phyloP scores from a whole-genome alignment of 805 yeast species.

The Metahyphopichia silvanorum region DNA sequence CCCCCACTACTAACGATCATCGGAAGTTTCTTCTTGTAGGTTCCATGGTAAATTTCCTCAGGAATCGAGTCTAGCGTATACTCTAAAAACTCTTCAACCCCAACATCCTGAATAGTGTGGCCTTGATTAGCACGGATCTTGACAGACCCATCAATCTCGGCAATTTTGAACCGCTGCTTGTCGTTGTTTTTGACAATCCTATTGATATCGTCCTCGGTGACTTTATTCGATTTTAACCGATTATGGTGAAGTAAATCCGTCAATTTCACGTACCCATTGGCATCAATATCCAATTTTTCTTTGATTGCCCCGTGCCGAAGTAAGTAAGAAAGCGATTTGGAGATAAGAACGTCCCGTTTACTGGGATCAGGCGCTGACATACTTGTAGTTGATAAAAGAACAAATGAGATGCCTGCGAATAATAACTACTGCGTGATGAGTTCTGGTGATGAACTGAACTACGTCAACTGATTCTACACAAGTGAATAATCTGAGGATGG shows the following conservation, averaged over 20 bases:
- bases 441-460: too few relatives aligned
- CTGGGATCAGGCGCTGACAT: slow-evolving; percentile 8
- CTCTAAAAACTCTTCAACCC: slow-evolving; percentile 36
- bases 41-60: slow-evolving; percentile 71
- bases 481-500: too few relatives aligned
- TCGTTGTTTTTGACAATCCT: slow-evolving; percentile 62
- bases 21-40: slow-evolving; percentile 47
- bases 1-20: slow-evolving; percentile 53
- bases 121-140: slow-evolving; percentile 90
- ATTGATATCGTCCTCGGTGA: slow-evolving; percentile 55
- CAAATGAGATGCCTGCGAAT: too few relatives aligned
- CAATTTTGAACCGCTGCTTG: slow-evolving; percentile 67
- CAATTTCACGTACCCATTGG: slow-evolving; percentile 63
- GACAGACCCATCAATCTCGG: slow-evolving; percentile 18
- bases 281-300: slow-evolving; percentile 62
- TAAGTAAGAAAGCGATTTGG: slow-evolving; percentile 72
- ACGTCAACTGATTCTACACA: too few relatives aligned
- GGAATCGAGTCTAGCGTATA: slow-evolving; percentile 48
- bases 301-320: slow-evolving; percentile 82
- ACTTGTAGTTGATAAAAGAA: too few relatives aligned
- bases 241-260: slow-evolving; percentile 52
- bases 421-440: too few relatives aligned
- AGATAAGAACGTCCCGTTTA: slow-evolving; percentile 51
- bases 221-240: slow-evolving; percentile 52
- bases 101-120: slow-evolving; percentile 59